Evolutionary conservation across 2,329 filamentous ascomycete genomes (phyloP), one percentile per base, ranked within the genome.

Genomic region (Aquanectria penicillioides): DNA sequence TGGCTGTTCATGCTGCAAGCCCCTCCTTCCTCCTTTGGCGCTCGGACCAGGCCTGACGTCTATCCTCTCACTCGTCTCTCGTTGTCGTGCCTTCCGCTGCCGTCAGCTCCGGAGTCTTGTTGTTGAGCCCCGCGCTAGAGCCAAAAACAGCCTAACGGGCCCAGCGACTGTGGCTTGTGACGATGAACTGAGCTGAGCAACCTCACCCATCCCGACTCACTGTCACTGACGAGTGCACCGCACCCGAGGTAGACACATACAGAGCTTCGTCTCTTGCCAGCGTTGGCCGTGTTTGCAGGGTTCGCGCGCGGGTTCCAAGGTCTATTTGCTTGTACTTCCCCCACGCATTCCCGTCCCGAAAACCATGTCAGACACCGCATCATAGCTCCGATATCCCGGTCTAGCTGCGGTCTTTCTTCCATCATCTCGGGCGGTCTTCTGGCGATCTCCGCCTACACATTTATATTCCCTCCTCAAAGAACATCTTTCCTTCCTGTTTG

Each of bases 41-140:
- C 67, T 67, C 44, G 57, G 67, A 37, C 62, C 67, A 55, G 17
- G 28, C 48, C 60, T 67, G 67, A 69, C 67, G 64, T 69, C 65
- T 66, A n/a, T 38, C 18, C 15, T 22, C 46, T 15, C 13, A 37
- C 26, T 20, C 33, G 8, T 23, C 23, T 44, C 20, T 29, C 43
- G 20, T 22, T 15, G 10, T 38, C 37, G 49, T 36, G 11, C 49
- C 33, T 52, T 40, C 49, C 23, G 34, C 15, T 33, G 23, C 52
- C 52, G 52, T 49, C 44, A 49, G 50, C 28, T 55, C 52, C 43
- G 52, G 20, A 38, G 34, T 34, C 36, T 25, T n/a, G 40, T 43
- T 54, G 49, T 37, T 57, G 37, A 59, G 64, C 65, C 65, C 64
- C 65, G 53, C 53, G 56, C 46, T 56, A 40, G 40, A 43, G 31